These are phyloP conservation scores for Mollisiaceae sp. DNA, from an alignment of 2,329 filamentous ascomycete genomes.

Conservation along the genomic window DNA sequence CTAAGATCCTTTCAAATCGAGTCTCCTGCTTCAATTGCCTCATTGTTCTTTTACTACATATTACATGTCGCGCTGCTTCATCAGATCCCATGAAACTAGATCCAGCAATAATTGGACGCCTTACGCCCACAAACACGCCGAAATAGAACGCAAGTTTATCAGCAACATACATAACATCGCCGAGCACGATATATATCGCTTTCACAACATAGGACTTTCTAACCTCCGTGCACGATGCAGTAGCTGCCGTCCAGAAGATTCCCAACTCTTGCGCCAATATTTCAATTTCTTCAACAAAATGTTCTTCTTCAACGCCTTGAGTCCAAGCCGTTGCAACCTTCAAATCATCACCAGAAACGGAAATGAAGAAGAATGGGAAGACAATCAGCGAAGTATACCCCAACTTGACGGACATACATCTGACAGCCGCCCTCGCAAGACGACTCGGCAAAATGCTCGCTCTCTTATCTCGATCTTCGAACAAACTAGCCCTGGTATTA, in stretches of 20 bases:
- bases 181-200: neutral
- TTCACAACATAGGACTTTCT: neutral
- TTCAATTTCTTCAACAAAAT: constrained; percentile 11
- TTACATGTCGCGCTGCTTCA: neutral
- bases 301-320: constrained; percentile 10
- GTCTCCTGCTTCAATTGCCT: too few species aligned
- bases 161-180: neutral
- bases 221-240: neutral
- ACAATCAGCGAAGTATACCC: neutral
- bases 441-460: neutral
- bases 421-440: neutral
- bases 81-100: neutral
- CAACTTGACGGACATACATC: neutral
- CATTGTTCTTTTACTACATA: neutral
- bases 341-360: neutral
- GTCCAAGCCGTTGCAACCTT: neutral
- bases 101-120: neutral
- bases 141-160: neutral
- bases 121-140: neutral
- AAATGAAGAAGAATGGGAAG: neutral
- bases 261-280: neutral
- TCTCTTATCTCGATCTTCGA: neutral
- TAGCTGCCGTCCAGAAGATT: neutral
- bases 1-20: too few species aligned
- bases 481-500: too few species aligned